Conservation (phyloP, 2,329 filamentous ascomycete genomes). For the Cladophialophora carrionii region DNA sequence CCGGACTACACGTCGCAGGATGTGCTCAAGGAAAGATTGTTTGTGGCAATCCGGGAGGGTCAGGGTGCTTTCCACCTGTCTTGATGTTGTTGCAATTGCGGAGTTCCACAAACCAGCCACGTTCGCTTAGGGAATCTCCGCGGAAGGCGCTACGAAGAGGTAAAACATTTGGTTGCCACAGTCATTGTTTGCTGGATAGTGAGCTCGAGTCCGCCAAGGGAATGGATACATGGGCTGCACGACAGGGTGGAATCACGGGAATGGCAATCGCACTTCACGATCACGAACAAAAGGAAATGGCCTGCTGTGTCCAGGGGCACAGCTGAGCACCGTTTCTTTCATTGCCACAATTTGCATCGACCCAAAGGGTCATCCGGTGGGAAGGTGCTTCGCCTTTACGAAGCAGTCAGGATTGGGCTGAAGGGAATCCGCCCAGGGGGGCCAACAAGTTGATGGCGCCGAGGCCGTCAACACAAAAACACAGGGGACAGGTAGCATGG, state of each 20-base stretch:
- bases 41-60: slow-evolving; percentile 87
- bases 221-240: not conserved
- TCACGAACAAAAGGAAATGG: not conserved
- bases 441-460: not conserved
- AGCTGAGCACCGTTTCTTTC: not conserved
- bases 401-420: not conserved
- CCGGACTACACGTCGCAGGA: slow-evolving; percentile 86
- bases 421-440: not conserved
- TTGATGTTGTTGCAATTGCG: slow-evolving; percentile 47
- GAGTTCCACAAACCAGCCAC: not conserved
- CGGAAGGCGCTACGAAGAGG: not conserved
- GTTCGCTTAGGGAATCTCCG: not conserved
- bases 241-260: not conserved
- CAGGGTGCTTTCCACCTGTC: slow-evolving; percentile 98
- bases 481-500: not conserved
- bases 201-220: slow-evolving; percentile 1
- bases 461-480: not conserved
- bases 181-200: not conserved
- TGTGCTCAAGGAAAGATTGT: slow-evolving; percentile 75
- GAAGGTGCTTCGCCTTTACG: not conserved
- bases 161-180: not conserved
- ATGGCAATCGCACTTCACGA: not conserved
- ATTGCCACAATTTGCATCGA: not conserved
- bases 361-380: not conserved
- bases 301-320: not conserved